Percentiles rank a stretch among this genome's conserved stretches.
phyloP scores from a whole-genome alignment of 371 early-diverging fungal species.

The Actinomortierella ambigua region DNA sequence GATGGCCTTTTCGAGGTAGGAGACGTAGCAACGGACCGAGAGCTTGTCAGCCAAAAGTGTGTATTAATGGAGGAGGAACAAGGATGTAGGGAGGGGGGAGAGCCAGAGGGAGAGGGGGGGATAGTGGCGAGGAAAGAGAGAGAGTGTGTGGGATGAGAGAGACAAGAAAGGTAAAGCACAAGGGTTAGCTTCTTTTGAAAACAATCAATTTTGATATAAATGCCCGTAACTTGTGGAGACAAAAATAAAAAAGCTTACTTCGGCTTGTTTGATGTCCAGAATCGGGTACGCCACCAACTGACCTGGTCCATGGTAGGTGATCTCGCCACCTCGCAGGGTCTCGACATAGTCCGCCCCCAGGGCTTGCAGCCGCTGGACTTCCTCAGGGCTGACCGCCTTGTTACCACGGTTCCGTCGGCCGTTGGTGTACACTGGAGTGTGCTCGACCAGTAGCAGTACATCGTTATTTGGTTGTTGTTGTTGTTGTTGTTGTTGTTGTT shows the following conservation, averaged over 20 bases:
- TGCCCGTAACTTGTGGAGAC: background rate
- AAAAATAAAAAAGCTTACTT: slow-evolving; percentile 46
- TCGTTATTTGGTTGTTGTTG: slow-evolving; percentile 46
- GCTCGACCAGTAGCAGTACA: slow-evolving; percentile 83
- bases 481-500: background rate
- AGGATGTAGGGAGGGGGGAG: background rate
- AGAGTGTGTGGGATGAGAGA: background rate
- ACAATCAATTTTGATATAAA: background rate
- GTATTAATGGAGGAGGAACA: background rate
- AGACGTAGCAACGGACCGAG: slow-evolving; percentile 81
- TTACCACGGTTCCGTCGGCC: slow-evolving; percentile 82
- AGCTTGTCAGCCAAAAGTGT: slow-evolving; percentile 49
- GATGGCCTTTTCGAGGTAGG: slow-evolving; percentile 74
- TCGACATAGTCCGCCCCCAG: slow-evolving; percentile 85
- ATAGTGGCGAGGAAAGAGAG: background rate
- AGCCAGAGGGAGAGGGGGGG: too few species aligned
- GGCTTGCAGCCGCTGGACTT: slow-evolving; percentile 56
- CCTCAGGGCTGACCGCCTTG: slow-evolving; percentile 41
- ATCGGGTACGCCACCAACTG: slow-evolving; percentile 97
- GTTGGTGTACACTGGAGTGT: slow-evolving; percentile 89
- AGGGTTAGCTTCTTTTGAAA: too few species aligned
- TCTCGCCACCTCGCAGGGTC: slow-evolving; percentile 90
- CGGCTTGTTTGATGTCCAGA: slow-evolving; percentile 71
- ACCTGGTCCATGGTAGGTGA: slow-evolving; percentile 97
- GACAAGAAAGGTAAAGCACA: slow-evolving; percentile 1